These are phyloP conservation scores for Meyerozyma smithsonii DNA, from an alignment of 1,139 yeast genomes.

Conservation along the genomic window DNA sequence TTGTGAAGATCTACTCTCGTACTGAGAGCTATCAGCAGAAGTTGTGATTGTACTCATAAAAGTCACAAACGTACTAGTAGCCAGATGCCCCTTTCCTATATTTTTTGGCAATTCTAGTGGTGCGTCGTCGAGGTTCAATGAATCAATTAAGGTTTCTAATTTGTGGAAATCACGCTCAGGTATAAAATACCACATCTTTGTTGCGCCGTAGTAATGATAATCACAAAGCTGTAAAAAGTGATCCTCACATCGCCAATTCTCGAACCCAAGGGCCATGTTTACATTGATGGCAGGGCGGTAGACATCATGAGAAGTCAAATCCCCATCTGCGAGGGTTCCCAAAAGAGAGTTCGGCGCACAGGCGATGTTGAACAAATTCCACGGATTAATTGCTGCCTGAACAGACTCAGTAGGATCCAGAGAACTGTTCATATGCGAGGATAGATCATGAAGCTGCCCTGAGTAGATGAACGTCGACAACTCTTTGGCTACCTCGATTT, in stretches of 20 bases:
- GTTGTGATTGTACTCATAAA: slow-evolving; percentile 15
- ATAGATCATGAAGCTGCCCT: not conserved
- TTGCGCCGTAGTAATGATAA: slow-evolving; percentile 66
- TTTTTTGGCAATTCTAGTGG: slow-evolving; percentile 15
- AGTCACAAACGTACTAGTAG: slow-evolving; percentile 18
- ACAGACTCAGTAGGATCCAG: not conserved
- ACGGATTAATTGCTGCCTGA: slow-evolving; percentile 37
- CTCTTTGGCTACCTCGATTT: not conserved
- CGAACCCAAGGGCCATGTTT: slow-evolving; percentile 67
- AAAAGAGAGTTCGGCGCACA: slow-evolving; percentile 50
- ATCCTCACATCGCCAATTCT: slow-evolving; percentile 75
- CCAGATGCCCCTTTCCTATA: slow-evolving; percentile 17
- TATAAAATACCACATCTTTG: slow-evolving; percentile 75
- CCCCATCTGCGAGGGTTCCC: slow-evolving; percentile 30
- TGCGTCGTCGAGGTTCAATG: not conserved
- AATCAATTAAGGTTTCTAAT: slow-evolving; percentile 46
- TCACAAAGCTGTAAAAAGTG: slow-evolving; percentile 65
- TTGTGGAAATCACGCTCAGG: slow-evolving; percentile 63
- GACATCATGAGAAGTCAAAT: slow-evolving; percentile 39
- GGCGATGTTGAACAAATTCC: slow-evolving; percentile 72
- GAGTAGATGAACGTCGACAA: not conserved
- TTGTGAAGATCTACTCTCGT: slow-evolving; percentile 15
- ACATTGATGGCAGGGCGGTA: slow-evolving; percentile 27
- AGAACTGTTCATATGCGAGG: not conserved
- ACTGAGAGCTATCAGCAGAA: slow-evolving; percentile 13